Evolutionary conservation across 345 rosid species (phyloP).

Genomic region (Abelmoschus esculentus): DNA sequence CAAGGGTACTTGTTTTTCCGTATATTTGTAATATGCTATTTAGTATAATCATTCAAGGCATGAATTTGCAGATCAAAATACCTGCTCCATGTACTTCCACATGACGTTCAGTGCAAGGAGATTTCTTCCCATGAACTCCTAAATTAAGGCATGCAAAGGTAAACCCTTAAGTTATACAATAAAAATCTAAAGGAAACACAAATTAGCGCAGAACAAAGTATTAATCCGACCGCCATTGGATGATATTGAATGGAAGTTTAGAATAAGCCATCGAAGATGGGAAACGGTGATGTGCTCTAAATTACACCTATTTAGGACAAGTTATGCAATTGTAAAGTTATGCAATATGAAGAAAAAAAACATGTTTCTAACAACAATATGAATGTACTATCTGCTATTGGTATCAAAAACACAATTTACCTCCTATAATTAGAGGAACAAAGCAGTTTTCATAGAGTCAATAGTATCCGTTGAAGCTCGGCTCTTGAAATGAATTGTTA

Average conservation of each 20-base stretch:
- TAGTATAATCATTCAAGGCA: not conserved
- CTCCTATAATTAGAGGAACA: not conserved
- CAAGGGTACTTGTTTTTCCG: not conserved
- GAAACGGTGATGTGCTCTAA: not conserved
- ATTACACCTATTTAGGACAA: not conserved
- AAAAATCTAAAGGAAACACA: conserved; percentile 1
- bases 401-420: no score
- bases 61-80: conserved; percentile 12
- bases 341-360: not conserved
- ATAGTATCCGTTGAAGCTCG: not conserved
- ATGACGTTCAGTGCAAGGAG: conserved; percentile 93
- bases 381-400: not conserved
- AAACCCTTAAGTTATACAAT: not conserved
- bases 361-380: not conserved
- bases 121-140: conserved; percentile 98
- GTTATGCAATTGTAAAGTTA: not conserved
- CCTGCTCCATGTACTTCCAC: conserved; percentile 99
- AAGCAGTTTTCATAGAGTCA: not conserved
- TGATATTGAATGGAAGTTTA: not conserved
- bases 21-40: not conserved
- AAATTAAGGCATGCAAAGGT: conserved; percentile 19
- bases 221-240: not conserved
- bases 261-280: not conserved
- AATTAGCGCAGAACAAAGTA: not conserved
- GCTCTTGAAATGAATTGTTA: not conserved